Base-by-base conservation (phyloP, 345 rosid species). In the Hibiscus syriacus region DNA sequence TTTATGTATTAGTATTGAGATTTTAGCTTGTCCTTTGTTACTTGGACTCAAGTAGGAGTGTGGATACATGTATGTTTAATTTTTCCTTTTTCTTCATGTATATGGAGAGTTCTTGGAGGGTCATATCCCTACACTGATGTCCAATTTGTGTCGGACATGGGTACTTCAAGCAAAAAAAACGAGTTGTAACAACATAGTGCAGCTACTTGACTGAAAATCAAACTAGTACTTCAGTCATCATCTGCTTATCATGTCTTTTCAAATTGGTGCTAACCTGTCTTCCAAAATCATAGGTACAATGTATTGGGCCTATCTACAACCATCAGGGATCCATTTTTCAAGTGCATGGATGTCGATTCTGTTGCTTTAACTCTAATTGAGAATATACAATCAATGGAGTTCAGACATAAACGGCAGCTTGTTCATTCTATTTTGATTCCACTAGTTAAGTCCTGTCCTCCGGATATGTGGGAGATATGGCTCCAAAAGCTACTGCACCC, bases 321-420 rank as follows among this genome's bases (percentile, higher is more conserved):
- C 66, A 76, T 91, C 22, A 96, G 90, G 23, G 93, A 94, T 69
- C 75, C 92, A 48, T 87, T 94, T 80, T 94, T 85, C 70, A 83
- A 80, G 73, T 79, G 77, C 75, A 64, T 84, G 74, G 95, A 91
- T 75, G 54, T 75, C 30, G 78, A 81, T 72, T 75, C 83, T 55
- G 86, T 85, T 61, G 77, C 87, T 4, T 69, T 72, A 56, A 82
- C 95, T 41, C 83, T 94, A 38, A 76, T 89, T 83, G 99, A 94
- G 82, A 94, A 94, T 72, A 72, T 94, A 73, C 91, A 89, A 50
- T 86, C 89, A 22, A 86, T 91, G 95, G 96, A 94, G 76, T 91
- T 89, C 86, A 85, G 99, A 70, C 97, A 94, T 76, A 74, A 77
- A 56, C 83, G 84, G 75, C 99, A 85, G 85, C 96, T 94, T 71